Evolutionary conservation across 2,329 filamentous ascomycete species (phyloP).

Genomic region (Fusarium solani-melongenae): DNA sequence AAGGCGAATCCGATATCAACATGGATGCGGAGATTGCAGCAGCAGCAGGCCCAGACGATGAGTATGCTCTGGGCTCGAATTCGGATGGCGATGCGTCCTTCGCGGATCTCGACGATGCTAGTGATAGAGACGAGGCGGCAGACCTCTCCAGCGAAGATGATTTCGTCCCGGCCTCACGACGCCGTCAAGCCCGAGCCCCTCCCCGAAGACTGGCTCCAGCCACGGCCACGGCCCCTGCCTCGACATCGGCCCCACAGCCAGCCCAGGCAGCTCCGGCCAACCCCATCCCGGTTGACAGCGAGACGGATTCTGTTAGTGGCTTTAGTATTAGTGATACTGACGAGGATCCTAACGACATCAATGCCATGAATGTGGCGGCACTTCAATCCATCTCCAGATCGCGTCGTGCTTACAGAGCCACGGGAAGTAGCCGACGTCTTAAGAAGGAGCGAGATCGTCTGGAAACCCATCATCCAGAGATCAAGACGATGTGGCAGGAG

Average conservation of each 20-base stretch:
- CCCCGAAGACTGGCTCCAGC: background rate
- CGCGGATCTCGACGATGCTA: constrained; percentile 28
- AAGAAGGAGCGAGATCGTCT: constrained; percentile 72
- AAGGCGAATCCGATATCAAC: constrained; percentile 46
- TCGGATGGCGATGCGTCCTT: constrained; percentile 30
- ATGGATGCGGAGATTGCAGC: constrained; percentile 48
- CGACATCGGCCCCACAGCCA: background rate
- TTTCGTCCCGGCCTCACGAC: constrained; percentile 31
- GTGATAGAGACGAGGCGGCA: constrained; percentile 22
- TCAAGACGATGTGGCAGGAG: constrained; percentile 86
- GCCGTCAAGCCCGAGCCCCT: constrained; percentile 7
- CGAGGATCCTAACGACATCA: constrained; percentile 2
- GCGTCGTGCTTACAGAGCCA: constrained; percentile 50
- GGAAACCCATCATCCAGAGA: constrained; percentile 79
- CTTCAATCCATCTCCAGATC: constrained; percentile 35
- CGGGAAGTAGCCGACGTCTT: constrained; percentile 40
- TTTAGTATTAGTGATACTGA: constrained; percentile 38
- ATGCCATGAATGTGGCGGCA: constrained; percentile 13
- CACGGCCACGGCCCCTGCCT: background rate
- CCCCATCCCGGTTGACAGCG: background rate
- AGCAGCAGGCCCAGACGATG: constrained; percentile 26
- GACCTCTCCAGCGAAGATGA: constrained; percentile 45
- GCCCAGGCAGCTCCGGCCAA: background rate
- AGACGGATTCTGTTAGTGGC: background rate
- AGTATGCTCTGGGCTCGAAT: background rate